Evolutionary conservation across 1,139 yeast genomes (phyloP).

Genomic region (Blastobotrys proliferans): DNA sequence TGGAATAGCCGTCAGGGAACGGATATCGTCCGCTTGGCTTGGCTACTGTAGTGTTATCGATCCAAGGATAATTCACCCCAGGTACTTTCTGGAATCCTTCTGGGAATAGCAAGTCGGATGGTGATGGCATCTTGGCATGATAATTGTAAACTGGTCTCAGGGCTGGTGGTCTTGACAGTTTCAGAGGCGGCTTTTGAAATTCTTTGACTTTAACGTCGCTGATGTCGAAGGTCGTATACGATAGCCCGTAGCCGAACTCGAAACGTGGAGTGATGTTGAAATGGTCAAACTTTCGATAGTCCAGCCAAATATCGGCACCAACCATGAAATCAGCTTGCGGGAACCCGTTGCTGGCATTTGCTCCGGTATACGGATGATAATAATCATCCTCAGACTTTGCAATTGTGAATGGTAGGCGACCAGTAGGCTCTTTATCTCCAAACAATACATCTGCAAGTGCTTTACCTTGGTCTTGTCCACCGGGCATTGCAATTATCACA

Average conservation of each 20-base stretch:
- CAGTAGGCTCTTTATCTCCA: slow-evolving; percentile 60
- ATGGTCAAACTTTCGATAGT: slow-evolving; percentile 53
- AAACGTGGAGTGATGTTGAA: slow-evolving; percentile 53
- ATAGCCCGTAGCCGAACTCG: slow-evolving; percentile 61
- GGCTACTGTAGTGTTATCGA: slow-evolving; percentile 17
- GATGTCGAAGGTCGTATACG: slow-evolving; percentile 49
- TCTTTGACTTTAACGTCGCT: slow-evolving; percentile 36
- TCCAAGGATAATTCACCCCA: slow-evolving; percentile 30
- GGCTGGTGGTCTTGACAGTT: slow-evolving; percentile 49
- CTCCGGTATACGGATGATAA: no score
- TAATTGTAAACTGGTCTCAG: slow-evolving; percentile 28
- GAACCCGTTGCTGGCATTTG: slow-evolving; percentile 26
- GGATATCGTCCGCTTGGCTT: slow-evolving; percentile 39
- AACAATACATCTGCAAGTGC: slow-evolving; percentile 50
- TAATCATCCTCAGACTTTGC: slow-evolving; percentile 56
- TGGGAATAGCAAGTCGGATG: slow-evolving; percentile 43
- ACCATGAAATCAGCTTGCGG: slow-evolving; percentile 40
- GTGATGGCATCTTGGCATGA: slow-evolving; percentile 40
- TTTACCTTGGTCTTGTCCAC: slow-evolving; percentile 52
- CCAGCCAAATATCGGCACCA: slow-evolving; percentile 40
- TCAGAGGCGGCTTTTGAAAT: slow-evolving; percentile 44
- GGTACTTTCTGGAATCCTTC: slow-evolving; percentile 17
- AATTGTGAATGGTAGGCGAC: slow-evolving; percentile 59
- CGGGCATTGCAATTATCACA: slow-evolving; percentile 52
- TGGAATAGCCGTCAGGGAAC: slow-evolving; percentile 50